Evolutionary conservation across 495 filamentous ascomycete genomes (phyloP), one percentile per base, ranked within the genome.

Genomic region (Aspergillus conjunctus): DNA sequence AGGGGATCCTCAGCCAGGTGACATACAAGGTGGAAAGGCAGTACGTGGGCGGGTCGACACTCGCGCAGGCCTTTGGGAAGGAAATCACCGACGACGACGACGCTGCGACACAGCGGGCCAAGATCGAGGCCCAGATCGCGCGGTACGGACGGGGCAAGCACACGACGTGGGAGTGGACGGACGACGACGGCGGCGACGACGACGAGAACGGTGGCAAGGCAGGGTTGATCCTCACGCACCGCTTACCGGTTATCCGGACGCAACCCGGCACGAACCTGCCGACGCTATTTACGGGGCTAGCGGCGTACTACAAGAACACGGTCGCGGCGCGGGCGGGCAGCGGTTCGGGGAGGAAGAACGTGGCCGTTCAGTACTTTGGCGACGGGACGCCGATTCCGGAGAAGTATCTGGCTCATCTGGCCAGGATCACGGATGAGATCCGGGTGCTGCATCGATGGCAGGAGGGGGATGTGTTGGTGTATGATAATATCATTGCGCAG

Each of bases 361-460:
- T 68, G 4, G 71, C 66, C 10, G 48, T 65, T 20, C 71, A 71
- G 63, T 43, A 65, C 1, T 82, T 77, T 63, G 80, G 81, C 0
- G 82, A 85, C 66, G 81, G 76, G 9, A 75, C 73, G n/a, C 70
- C 74, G 11, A 84, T 85, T 54, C 79, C 82, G 6, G 71, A 79
- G 17, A 70, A 75, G 65, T 82, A 80, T 63, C 62, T 83, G 26
- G 73, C 72, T 20, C 63, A 65, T 45, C 67, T 82, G 32, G 76
- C 76, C 0, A 68, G 76, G 59, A 80, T 81, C 54, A 83, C 77
- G 9, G 76, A 81, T 44, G 77, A 81, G 58, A 78, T 79, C 51
- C 73, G 76, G 6, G 76, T 79, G 43, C 55, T 79, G 58, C 77
- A 80, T 61, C 61, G 59, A 22, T 79, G 77, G 79, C 46, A 70